Conservation (phyloP, 352 stramenopile species). For the Pythium brachiatum region DNA sequence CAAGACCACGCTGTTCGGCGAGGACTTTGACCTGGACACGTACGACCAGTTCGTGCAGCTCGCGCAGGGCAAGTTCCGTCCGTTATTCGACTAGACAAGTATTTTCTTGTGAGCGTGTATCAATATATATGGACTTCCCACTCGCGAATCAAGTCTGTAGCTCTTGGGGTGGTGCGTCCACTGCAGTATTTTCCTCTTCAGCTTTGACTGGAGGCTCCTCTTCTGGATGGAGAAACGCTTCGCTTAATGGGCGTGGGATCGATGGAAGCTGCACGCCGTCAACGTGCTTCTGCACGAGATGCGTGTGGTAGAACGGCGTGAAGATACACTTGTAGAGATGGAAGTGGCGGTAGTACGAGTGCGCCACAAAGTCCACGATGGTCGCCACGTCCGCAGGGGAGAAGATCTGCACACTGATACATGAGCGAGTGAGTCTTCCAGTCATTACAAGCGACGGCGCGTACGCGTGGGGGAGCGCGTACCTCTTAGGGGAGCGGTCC, state of each 20-base stretch:
- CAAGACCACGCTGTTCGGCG: conserved; percentile 82
- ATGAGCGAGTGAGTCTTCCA: not conserved
- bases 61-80: conserved; percentile 65
- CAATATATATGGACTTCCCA: conserved; percentile 11
- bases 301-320: conserved; percentile 56
- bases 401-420: conserved; percentile 55
- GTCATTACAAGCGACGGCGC: not conserved
- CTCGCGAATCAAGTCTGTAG: conserved; percentile 1
- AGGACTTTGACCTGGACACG: conserved; percentile 77
- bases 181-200: not conserved
- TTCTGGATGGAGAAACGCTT: conserved; percentile 39
- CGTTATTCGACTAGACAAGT: conserved; percentile 62
- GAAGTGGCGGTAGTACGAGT: conserved; percentile 82
- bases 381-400: conserved; percentile 38
- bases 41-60: conserved; percentile 85
- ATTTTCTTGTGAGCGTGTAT: conserved; percentile 7
- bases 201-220: conserved; percentile 7
- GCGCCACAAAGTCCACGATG: conserved; percentile 72
- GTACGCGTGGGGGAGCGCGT: not conserved
- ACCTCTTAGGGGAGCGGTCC: conserved; percentile 68
- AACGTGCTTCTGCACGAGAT: conserved; percentile 44
- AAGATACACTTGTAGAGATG: conserved; percentile 81
- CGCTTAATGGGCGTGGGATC: conserved; percentile 31
- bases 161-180: conserved; percentile 1
- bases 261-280: conserved; percentile 46